These are phyloP conservation scores for Dictyostelium firmibasis DNA, from an alignment of 78 protist genomes.

Conservation along the genomic window DNA sequence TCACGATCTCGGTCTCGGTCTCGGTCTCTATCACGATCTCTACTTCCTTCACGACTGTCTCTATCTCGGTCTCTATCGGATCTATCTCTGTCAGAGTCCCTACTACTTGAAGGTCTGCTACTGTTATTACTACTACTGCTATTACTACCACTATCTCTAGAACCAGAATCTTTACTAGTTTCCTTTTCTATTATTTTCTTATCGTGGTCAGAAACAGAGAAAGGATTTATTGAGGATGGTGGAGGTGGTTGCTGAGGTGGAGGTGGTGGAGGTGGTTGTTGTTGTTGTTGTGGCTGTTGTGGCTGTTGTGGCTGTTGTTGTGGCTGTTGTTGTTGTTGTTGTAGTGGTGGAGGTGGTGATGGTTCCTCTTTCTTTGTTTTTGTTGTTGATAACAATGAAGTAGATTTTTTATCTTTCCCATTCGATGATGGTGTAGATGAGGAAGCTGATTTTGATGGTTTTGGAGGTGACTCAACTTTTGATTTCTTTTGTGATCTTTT, in stretches of 20 bases:
- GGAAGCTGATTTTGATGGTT: not conserved
- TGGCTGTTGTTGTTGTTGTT: not conserved
- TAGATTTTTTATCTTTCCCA: not conserved
- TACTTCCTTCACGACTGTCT: not conserved
- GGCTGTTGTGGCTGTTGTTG: not conserved
- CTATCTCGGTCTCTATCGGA: not conserved
- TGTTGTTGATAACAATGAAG: not conserved
- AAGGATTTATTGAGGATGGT: not conserved
- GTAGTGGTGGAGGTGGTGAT: not conserved
- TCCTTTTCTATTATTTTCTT: slow-evolving; percentile 25
- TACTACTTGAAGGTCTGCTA: not conserved
- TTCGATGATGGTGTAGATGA: not conserved
- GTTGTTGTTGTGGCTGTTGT: too few relatives aligned
- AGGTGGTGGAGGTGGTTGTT: not conserved
- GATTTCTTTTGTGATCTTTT: slow-evolving; percentile 3
- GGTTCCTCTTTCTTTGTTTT: not conserved
- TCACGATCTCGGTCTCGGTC: slow-evolving; percentile 23
- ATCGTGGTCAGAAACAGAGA: slow-evolving; percentile 17
- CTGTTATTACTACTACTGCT: not conserved
- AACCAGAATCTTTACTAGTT: not conserved
- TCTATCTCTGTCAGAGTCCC: slow-evolving; percentile 20
- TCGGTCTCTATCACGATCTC: slow-evolving; percentile 4
- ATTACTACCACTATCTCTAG: not conserved
- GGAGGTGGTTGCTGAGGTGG: not conserved
- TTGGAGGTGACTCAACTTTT: not conserved